phyloP scores from a whole-genome alignment of 1,139 yeast genomes.

The Pichia kudriavzevii region DNA sequence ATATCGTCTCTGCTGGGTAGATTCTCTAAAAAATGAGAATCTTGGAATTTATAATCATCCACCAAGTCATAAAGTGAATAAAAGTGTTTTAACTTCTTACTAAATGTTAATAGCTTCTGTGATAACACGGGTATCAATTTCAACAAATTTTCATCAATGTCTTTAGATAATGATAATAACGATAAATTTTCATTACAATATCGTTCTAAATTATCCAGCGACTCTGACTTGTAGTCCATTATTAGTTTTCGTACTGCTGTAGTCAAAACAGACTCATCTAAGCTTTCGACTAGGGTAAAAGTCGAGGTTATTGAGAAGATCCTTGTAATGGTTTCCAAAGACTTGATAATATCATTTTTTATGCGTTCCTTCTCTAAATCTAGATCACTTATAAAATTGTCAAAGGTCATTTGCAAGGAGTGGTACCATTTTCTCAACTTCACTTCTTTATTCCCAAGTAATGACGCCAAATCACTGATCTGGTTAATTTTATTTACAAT shows the following conservation, averaged over 20 bases:
- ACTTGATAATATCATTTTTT: conserved; percentile 18
- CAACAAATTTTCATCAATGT: conserved; percentile 20
- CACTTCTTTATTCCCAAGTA: conserved; percentile 12
- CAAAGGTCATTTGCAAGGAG: conserved; percentile 3
- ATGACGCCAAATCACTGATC: conserved; percentile 6
- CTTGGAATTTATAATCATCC: conserved; percentile 16
- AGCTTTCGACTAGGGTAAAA: conserved; percentile 12
- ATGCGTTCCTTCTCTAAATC: conserved; percentile 12
- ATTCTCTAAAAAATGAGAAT: conserved; percentile 13
- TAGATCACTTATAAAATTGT: conserved; percentile 13
- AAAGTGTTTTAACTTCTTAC: conserved; percentile 19
- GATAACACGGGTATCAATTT: conserved; percentile 23
- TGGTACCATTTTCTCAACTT: conserved; percentile 7
- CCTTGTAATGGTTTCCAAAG: conserved; percentile 22
- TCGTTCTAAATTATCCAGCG: conserved; percentile 14
- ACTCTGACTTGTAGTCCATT: conserved; percentile 16
- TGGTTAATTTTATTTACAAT: conserved; percentile 7
- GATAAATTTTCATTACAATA: conserved; percentile 20
- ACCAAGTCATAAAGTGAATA: conserved; percentile 17
- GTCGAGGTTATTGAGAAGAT: conserved; percentile 17
- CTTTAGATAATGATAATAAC: conserved; percentile 18
- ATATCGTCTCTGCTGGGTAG: conserved; percentile 23
- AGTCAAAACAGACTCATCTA: conserved; percentile 14
- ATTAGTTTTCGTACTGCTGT: conserved; percentile 17
- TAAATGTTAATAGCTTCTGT: conserved; percentile 19